Evolutionary conservation across 345 rosid species (phyloP).

Genomic region (Bruguiera sexangula): DNA sequence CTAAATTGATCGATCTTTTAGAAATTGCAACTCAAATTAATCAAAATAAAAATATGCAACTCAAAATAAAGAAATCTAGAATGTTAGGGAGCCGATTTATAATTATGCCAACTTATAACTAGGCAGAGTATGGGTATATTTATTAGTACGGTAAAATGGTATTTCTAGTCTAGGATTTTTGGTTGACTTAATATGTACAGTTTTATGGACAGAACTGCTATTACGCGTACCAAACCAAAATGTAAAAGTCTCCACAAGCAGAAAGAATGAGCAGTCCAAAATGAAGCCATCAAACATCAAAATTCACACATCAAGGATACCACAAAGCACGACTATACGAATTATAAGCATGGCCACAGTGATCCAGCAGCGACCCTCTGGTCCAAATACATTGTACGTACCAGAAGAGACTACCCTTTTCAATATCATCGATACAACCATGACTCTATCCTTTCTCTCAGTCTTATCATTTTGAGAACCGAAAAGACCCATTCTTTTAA

Average conservation of each 20-base stretch:
- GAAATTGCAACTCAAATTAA: too few species aligned
- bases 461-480: too few species aligned
- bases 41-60: too few species aligned
- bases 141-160: too few species aligned
- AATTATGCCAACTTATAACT: too few species aligned
- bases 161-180: too few species aligned
- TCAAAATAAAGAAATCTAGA: too few species aligned
- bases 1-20: too few species aligned
- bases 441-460: not conserved
- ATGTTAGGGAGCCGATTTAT: too few species aligned
- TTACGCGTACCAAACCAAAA: not conserved
- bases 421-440: not conserved
- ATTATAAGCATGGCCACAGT: not conserved
- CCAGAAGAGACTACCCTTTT: not conserved
- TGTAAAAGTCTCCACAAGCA: not conserved
- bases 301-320: not conserved
- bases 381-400: conserved; percentile 9
- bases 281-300: too few species aligned
- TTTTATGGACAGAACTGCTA: not conserved
- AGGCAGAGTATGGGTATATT: too few species aligned
- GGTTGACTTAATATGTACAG: too few species aligned
- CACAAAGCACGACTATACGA: not conserved
- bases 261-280: not conserved
- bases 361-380: not conserved
- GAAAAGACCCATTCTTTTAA: not conserved